Evolutionary conservation across 805 yeast species (phyloP), one percentile per base, ranked within the genome.

Genomic region (Myxozyma kluyveri): DNA sequence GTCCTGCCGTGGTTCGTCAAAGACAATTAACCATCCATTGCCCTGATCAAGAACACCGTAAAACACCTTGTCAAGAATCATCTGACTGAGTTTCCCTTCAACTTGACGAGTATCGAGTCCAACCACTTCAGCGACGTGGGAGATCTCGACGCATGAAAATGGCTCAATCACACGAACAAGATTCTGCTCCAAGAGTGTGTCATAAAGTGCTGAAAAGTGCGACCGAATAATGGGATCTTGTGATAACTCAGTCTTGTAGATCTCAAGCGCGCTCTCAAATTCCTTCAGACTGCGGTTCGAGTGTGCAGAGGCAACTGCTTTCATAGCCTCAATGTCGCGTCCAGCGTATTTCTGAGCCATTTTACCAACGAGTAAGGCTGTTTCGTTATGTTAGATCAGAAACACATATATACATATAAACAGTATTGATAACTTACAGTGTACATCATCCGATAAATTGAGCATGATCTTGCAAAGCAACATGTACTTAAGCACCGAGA

Each of bases 21-120:
- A 93, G 52, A 93, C 81, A 60, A 88, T 83, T 63, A 93, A 77
- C 96, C 97, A 93, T 6, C 99, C 99, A 67, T 90, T 90, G 42
- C 98, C 98, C 74, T 93, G 99, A 69, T 93, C 99, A 61, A 93
- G 76, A 33, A 93, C 98, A 43, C 99, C 99, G 66, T 83, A 86
- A 63, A 93, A 88, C n/a, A 89, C 86, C 65, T 88, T 85, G 70
- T 93, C 99, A 63, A 93, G 77, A 62, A 93, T 91, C 98, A 93
- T 91, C 70, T 91, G 97, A 44, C 95, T 83, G 59, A 93, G 76
- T 69, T 93, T 93, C 19, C 95, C 95, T 72, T 93, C 99, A 29
- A 93, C 88, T 66, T 88, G 95, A 57, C 82, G 84, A 42, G 82
- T 75, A 59, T 89, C 91, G 56, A 95, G 78, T 4, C 96, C 97